These are phyloP conservation scores for Monoraphidium neglectum DNA, from an alignment of 139 green algal species.

Conservation along the genomic window DNA sequence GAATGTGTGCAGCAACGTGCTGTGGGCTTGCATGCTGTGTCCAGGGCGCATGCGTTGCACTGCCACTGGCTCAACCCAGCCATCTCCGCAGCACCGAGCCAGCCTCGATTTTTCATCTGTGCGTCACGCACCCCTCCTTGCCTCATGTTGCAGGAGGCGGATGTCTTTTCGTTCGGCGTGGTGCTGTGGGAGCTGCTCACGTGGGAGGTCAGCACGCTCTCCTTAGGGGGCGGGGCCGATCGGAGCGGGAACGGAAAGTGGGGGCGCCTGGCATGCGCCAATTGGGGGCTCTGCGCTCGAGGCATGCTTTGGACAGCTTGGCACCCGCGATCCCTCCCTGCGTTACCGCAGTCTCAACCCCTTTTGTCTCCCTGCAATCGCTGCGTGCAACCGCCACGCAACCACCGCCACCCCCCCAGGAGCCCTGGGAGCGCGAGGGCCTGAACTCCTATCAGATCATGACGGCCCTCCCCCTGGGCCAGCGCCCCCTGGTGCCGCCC, in stretches of 20 bases:
- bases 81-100: neutral
- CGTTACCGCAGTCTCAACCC: no score
- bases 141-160: neutral
- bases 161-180: conserved; percentile 47
- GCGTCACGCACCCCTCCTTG: neutral
- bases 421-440: conserved; percentile 25
- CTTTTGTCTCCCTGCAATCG: no score
- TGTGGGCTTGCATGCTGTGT: neutral
- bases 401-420: neutral
- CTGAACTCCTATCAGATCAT: conserved; percentile 23
- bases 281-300: no score
- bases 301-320: no score
- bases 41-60: neutral
- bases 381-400: neutral
- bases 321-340: no score
- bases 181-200: conserved; percentile 84
- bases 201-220: conserved; percentile 73
- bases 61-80: neutral
- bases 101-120: no score
- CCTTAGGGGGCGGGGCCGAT: neutral
- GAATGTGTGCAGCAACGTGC: neutral
- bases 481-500: conserved; percentile 7
- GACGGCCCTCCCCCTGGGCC: conserved; percentile 12
- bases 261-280: no score
- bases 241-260: neutral